A percentile compares a stretch with the other conserved stretches of the same genome.
Conservation (phyloP, 192 early-diverging fungal genomes). For the Jimgerdemannia lactiflua region DNA sequence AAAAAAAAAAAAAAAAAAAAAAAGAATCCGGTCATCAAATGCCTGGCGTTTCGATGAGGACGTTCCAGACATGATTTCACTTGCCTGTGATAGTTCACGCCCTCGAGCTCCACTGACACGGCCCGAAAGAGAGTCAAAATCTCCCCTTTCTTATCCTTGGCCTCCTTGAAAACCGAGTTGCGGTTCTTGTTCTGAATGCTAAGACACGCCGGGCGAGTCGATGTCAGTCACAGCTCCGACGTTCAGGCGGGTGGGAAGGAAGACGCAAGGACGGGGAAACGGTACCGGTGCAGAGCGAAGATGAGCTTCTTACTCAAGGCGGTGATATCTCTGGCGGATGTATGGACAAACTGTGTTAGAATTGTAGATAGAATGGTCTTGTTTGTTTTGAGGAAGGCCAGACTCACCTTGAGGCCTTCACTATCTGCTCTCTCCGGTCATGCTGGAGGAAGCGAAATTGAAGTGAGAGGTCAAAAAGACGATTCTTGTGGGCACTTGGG, state of each 20-base stretch:
- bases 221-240: not conserved
- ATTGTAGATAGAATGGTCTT: not conserved
- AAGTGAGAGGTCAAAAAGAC: not conserved
- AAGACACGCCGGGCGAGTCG: not conserved
- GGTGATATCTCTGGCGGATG: conserved; percentile 36
- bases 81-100: conserved; percentile 37
- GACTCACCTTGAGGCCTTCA: not conserved
- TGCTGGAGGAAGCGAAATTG: not conserved
- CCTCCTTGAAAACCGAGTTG: conserved; percentile 25
- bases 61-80: not conserved
- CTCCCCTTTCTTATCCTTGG: conserved; percentile 21
- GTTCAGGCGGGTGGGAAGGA: not conserved
- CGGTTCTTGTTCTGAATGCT: conserved; percentile 1
- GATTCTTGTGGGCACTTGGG: not conserved
- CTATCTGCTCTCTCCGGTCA: not conserved
- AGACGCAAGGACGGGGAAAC: not conserved
- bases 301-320: conserved; percentile 37
- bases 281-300: conserved; percentile 35
- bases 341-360: not conserved
- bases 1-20: no score
- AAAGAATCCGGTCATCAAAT: no score
- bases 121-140: conserved; percentile 27
- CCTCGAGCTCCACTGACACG: conserved; percentile 29
- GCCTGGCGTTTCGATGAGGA: not conserved
- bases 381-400: not conserved